phyloP scores from a whole-genome alignment of 306 rosid genomes.

The Trifolium subterraneum region DNA sequence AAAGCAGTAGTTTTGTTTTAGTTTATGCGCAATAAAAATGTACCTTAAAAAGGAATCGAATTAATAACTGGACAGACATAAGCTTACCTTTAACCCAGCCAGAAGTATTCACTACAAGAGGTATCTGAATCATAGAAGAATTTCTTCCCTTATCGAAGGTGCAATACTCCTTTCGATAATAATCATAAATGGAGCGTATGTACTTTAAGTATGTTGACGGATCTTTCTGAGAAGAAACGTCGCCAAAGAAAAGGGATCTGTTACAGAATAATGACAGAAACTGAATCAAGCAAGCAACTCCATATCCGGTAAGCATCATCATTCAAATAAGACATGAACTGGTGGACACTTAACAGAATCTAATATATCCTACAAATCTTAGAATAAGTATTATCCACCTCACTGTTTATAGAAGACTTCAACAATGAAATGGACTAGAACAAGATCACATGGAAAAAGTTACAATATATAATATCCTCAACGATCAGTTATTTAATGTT shows the following conservation, averaged over 20 bases:
- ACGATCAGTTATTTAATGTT: background rate
- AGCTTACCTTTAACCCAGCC: constrained; percentile 96
- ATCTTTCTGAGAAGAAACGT: constrained; percentile 76
- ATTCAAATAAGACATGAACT: constrained; percentile 25
- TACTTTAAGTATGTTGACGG: constrained; percentile 63
- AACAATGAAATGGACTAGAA: constrained; percentile 13
- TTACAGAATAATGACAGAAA: constrained; percentile 25
- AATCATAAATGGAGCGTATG: constrained; percentile 58
- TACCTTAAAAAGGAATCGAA: constrained; percentile 24
- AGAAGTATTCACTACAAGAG: constrained; percentile 89
- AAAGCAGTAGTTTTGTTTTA: constrained; percentile 8
- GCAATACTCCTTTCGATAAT: constrained; percentile 60
- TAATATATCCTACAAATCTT: constrained; percentile 24
- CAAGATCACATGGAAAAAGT: constrained; percentile 27
- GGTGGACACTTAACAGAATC: background rate
- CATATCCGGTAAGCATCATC: constrained; percentile 31
- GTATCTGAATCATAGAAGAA: constrained; percentile 53
- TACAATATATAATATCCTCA: background rate
- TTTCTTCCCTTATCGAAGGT: constrained; percentile 42
- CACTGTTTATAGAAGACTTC: constrained; percentile 1
- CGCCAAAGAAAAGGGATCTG: constrained; percentile 93
- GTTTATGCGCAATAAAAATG: constrained; percentile 28
- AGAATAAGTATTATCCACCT: constrained; percentile 5
- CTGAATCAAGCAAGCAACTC: constrained; percentile 41
- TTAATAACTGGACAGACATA: constrained; percentile 3